Conservation (phyloP, 2,329 filamentous ascomycete species). For the Didymellaceae sp. region DNA sequence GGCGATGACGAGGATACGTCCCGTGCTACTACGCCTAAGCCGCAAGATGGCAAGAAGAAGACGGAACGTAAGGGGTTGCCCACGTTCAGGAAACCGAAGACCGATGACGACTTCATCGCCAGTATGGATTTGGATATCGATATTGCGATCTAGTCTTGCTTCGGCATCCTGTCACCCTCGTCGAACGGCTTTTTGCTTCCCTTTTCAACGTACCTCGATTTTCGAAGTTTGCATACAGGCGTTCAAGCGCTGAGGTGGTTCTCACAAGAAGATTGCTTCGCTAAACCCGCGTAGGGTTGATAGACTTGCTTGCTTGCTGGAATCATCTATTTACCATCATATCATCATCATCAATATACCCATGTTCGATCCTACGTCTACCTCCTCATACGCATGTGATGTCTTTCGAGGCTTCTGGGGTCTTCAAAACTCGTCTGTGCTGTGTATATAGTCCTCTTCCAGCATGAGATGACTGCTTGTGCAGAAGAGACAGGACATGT, state of each 20-base stretch:
- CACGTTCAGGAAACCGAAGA: conserved; percentile 76
- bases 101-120: conserved; percentile 93
- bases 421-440: too few relatives aligned
- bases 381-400: too few relatives aligned
- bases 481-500: too few relatives aligned
- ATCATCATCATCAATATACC: conserved; percentile 12
- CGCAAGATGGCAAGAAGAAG: conserved; percentile 59
- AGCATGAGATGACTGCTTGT: too few relatives aligned
- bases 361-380: background rate
- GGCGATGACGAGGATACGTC: conserved; percentile 50
- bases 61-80: conserved; percentile 61
- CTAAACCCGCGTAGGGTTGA: too few relatives aligned
- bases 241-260: too few relatives aligned
- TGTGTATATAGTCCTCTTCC: too few relatives aligned
- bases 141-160: conserved; percentile 78
- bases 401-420: too few relatives aligned
- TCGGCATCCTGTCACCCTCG: too few relatives aligned
- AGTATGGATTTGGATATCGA: conserved; percentile 90
- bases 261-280: too few relatives aligned
- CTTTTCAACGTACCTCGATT: background rate
- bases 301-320: too few relatives aligned
- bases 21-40: conserved; percentile 53
- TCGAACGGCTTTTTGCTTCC: too few relatives aligned
- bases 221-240: conserved; percentile 1
- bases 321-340: background rate